A percentile compares a stretch with the other conserved stretches of the same genome.
Evolutionary conservation across 1,139 yeast genomes (phyloP).

Genomic region (Hansenula sp.): DNA sequence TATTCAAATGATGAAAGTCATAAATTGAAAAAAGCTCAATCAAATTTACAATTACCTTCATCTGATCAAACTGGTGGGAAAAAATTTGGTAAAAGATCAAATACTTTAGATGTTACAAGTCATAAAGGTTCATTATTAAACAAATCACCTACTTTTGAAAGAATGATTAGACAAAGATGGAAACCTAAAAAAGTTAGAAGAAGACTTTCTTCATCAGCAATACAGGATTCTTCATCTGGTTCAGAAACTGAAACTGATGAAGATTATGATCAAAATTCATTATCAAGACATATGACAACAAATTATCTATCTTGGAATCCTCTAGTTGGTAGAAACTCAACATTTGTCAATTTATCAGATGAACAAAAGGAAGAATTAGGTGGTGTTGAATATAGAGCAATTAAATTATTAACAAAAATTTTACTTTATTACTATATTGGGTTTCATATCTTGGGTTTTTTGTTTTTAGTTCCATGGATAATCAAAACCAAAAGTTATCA

Average conservation of each 20-base stretch:
- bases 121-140: conserved; percentile 24
- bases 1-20: neutral
- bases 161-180: conserved; percentile 29
- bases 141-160: conserved; percentile 43
- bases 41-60: conserved; percentile 34
- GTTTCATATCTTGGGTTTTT: conserved; percentile 57
- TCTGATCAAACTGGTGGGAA: conserved; percentile 32
- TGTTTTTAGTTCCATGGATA: conserved; percentile 69
- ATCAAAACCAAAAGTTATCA: conserved; percentile 37
- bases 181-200: conserved; percentile 20
- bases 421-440: conserved; percentile 69
- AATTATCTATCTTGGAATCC: conserved; percentile 87
- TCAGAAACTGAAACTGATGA: conserved; percentile 23
- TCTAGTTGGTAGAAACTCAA: conserved; percentile 89
- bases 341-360: conserved; percentile 75
- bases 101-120: conserved; percentile 40
- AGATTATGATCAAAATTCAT: conserved; percentile 10
- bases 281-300: conserved; percentile 39
- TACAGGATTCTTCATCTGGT: conserved; percentile 16
- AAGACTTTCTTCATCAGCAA: conserved; percentile 20
- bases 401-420: conserved; percentile 68
- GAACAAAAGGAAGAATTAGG: conserved; percentile 92
- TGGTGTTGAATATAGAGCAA: conserved; percentile 93
- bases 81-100: conserved; percentile 37
- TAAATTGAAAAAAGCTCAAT: conserved; percentile 28